phyloP scores from a whole-genome alignment of 176 grass and related monocot species.

The Bromus sterilis region DNA sequence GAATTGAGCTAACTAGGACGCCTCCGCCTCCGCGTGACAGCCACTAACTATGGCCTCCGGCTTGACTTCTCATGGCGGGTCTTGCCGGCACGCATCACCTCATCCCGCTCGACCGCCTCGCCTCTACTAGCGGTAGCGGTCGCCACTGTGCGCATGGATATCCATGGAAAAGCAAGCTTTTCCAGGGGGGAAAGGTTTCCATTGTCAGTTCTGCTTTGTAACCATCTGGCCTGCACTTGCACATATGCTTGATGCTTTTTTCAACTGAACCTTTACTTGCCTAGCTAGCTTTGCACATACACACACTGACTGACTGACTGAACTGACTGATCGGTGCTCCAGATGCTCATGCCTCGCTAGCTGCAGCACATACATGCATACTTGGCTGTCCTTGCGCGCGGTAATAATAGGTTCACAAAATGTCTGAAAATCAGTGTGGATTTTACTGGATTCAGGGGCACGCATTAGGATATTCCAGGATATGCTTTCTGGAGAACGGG shows the following conservation, averaged over 20 bases:
- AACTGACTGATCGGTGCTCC: no score
- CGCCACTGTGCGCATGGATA: neutral
- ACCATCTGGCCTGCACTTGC: neutral
- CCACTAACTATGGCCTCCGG: neutral
- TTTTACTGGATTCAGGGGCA: neutral
- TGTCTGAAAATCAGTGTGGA: no score
- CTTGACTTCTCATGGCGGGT: neutral
- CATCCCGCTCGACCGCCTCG: neutral
- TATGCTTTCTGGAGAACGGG: neutral
- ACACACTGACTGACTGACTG: no score
- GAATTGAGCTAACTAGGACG: no score
- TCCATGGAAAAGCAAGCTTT: neutral
- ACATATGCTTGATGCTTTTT: neutral
- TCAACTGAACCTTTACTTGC: no score
- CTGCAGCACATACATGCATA: neutral
- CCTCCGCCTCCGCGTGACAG: neutral
- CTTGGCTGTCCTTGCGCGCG: no score
- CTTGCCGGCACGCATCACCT: neutral
- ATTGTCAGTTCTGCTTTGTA: slow-evolving; percentile 7
- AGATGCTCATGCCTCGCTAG: neutral
- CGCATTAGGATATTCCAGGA: neutral
- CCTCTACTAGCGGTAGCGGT: neutral
- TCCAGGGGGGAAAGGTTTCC: neutral
- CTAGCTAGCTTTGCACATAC: no score
- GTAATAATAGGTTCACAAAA: no score